Percentiles rank a stretch among this genome's conserved stretches.
phyloP scores from a whole-genome alignment of 176 grass and related monocot genomes.

The Cymbopogon citratus region DNA sequence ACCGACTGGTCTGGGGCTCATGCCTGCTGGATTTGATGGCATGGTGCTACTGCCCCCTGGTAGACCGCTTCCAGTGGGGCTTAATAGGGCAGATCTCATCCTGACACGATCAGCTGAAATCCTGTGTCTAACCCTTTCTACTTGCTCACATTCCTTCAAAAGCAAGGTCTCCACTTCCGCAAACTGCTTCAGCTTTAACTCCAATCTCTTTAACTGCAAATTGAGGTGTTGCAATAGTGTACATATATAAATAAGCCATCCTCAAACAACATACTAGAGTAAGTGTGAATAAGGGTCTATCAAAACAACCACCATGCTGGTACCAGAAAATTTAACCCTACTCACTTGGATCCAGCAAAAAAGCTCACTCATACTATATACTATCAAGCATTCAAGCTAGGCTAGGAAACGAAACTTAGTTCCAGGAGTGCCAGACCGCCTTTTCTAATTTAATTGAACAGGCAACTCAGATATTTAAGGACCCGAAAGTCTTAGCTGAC shows the following conservation, averaged over 20 bases:
- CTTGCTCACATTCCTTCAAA: conserved; percentile 93
- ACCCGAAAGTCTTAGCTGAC: neutral
- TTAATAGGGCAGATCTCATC: conserved; percentile 41
- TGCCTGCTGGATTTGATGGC: conserved; percentile 19
- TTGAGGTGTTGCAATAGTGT: conserved; percentile 14
- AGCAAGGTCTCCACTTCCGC: conserved; percentile 87
- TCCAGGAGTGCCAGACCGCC: neutral
- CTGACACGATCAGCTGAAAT: conserved; percentile 51
- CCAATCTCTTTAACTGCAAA: conserved; percentile 89
- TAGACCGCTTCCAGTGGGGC: conserved; percentile 6
- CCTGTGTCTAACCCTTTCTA: conserved; percentile 61
- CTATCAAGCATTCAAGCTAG: conserved; percentile 16
- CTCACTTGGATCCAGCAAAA: neutral
- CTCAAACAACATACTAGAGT: neutral
- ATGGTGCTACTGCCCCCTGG: conserved; percentile 22
- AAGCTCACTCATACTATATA: neutral
- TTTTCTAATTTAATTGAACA: neutral
- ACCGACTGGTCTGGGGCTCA: conserved; percentile 35
- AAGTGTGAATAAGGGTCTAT: neutral
- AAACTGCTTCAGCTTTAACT: conserved; percentile 90
- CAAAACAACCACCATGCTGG: neutral
- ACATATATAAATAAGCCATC: neutral
- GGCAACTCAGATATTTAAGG: neutral
- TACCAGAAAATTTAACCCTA: neutral
- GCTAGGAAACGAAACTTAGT: neutral